Evolutionary conservation across 129 eudicot genomes (phyloP).

Genomic region (Erigeron canadensis): DNA sequence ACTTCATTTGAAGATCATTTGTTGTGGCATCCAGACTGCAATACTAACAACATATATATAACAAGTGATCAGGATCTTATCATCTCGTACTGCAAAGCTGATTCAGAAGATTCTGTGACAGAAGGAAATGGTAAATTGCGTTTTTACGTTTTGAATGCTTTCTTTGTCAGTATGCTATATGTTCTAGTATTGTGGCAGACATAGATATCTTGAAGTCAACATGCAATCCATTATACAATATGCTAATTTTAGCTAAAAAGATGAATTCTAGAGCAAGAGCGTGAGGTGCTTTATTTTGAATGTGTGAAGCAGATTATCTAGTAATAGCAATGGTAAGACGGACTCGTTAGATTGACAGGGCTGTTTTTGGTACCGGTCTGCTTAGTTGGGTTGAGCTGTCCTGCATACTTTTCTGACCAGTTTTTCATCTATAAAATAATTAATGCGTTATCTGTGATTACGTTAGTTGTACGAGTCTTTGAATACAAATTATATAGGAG

Average conservation of each 20-base stretch:
- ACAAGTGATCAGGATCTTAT: conserved; percentile 30
- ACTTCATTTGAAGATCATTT: conserved; percentile 30
- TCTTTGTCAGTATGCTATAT: not conserved
- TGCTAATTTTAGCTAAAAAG: not conserved
- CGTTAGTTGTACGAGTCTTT: too few species aligned
- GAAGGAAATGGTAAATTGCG: conserved; percentile 19
- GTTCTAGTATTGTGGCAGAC: too few species aligned
- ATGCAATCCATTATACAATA: not conserved
- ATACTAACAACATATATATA: conserved; percentile 27
- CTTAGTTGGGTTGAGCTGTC: too few species aligned
- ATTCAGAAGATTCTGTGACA: conserved; percentile 11
- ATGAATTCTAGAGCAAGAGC: not conserved
- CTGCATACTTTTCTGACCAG: too few species aligned
- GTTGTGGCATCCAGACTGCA: conserved; percentile 28
- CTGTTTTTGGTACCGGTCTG: too few species aligned
- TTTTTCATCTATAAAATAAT: too few species aligned
- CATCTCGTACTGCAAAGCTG: conserved; percentile 27
- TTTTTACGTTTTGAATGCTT: not conserved
- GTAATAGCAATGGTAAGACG: too few species aligned
- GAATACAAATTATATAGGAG: too few species aligned
- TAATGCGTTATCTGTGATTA: too few species aligned
- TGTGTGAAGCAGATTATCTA: too few species aligned
- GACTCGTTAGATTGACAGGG: too few species aligned
- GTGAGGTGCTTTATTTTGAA: too few species aligned
- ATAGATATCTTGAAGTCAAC: not conserved